These are phyloP conservation scores for Parafenestella ontariensis DNA, from an alignment of 2,329 filamentous ascomycete genomes.

Conservation along the genomic window DNA sequence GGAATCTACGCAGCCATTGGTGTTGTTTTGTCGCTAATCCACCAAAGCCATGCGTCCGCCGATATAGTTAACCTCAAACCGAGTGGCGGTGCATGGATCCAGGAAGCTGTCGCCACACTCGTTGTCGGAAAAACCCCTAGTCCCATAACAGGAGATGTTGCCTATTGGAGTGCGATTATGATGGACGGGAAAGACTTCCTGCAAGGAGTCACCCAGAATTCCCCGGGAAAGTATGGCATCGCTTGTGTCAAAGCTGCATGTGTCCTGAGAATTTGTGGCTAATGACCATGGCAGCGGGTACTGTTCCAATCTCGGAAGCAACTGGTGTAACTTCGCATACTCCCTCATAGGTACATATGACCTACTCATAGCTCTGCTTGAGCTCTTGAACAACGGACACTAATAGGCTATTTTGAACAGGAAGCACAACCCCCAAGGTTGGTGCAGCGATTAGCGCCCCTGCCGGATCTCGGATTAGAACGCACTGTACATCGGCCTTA, in stretches of 20 bases:
- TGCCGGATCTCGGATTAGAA: conserved; percentile 24
- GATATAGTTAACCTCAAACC: conserved; percentile 28
- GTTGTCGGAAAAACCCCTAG: conserved; percentile 25
- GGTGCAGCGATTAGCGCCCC: conserved; percentile 22
- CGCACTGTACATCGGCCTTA: conserved; percentile 21
- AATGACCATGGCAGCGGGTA: conserved; percentile 6
- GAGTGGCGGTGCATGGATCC: conserved; percentile 18
- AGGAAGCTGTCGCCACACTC: conserved; percentile 28
- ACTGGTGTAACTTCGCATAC: conserved; percentile 35
- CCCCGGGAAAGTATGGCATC: conserved; percentile 15
- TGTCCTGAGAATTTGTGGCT: background rate
- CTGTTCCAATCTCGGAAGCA: conserved; percentile 23
- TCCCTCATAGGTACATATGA: conserved; percentile 13
- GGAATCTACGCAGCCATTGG: conserved; percentile 9
- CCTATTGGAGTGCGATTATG: conserved; percentile 34
- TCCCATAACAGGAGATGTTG: conserved; percentile 25
- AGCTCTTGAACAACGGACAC: background rate
- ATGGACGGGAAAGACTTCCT: conserved; percentile 31
- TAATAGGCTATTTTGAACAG: background rate
- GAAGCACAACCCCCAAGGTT: conserved; percentile 6
- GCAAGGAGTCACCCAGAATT: conserved; percentile 32
- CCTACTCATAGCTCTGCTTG: background rate
- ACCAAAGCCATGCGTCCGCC: conserved; percentile 22
- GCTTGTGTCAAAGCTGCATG: background rate
- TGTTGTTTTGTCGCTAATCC: conserved; percentile 15